Percentiles rank a stretch among this genome's conserved stretches.
Evolutionary conservation across 495 filamentous ascomycete genomes (phyloP).

Genomic region (Lichina pygmaea): DNA sequence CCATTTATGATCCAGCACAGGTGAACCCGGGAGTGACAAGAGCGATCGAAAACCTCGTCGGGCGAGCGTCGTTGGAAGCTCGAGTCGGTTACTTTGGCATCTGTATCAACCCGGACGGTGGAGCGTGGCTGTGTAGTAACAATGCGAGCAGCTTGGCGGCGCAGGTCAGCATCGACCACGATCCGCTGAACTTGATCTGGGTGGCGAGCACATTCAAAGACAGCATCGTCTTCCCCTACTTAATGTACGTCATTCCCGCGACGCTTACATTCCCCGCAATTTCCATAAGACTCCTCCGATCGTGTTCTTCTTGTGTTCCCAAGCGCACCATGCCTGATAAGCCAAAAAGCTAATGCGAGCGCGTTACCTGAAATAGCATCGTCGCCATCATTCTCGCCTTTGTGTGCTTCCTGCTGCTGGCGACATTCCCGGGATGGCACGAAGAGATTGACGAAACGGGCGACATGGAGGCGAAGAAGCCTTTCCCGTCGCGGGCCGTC

Average conservation of each 20-base stretch:
- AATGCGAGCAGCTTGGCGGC: slow-evolving; percentile 50
- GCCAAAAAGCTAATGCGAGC: slow-evolving; percentile 3
- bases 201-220: slow-evolving; percentile 54
- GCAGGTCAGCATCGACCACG: slow-evolving; percentile 39
- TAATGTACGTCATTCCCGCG: slow-evolving; percentile 23
- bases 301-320: not conserved
- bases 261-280: slow-evolving; percentile 1
- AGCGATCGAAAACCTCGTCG: slow-evolving; percentile 50
- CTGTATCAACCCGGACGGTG: slow-evolving; percentile 48
- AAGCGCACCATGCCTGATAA: not conserved
- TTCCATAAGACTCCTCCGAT: not conserved
- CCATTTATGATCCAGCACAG: slow-evolving; percentile 45
- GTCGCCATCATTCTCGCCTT: slow-evolving; percentile 63
- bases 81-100: slow-evolving; percentile 55
- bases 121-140: slow-evolving; percentile 45
- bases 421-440: slow-evolving; percentile 64
- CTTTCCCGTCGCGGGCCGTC: slow-evolving; percentile 50
- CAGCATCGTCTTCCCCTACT: slow-evolving; percentile 56
- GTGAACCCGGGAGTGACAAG: slow-evolving; percentile 58
- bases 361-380: slow-evolving; percentile 20
- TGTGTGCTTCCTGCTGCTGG: slow-evolving; percentile 44
- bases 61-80: slow-evolving; percentile 33
- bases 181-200: slow-evolving; percentile 63
- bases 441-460: slow-evolving; percentile 39
- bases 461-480: slow-evolving; percentile 43